A percentile compares a stretch with the other conserved stretches of the same genome.
phyloP scores from a whole-genome alignment of 371 early-diverging fungal genomes.

The Rhizopus stolonifer region DNA sequence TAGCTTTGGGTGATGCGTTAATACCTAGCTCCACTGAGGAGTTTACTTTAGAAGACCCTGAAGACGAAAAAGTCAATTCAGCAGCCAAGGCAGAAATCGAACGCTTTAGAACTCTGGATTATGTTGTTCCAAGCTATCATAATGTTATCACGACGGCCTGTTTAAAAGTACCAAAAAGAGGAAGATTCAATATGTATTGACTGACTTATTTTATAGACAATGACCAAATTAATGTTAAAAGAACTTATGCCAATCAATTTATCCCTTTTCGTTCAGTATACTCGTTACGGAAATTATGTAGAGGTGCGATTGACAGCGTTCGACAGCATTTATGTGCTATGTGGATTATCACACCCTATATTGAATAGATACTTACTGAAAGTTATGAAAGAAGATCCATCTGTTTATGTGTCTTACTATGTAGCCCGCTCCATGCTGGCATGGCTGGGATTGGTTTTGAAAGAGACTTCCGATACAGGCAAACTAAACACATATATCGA shows the following conservation, averaged over 20 bases:
- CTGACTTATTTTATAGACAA: constrained; percentile 18
- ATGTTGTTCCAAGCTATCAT: constrained; percentile 82
- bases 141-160: constrained; percentile 82
- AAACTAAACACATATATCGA: constrained; percentile 21
- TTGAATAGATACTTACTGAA: constrained; percentile 52
- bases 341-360: constrained; percentile 52
- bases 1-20: constrained; percentile 69
- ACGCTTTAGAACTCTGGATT: constrained; percentile 77
- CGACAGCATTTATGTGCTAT: constrained; percentile 63
- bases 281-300: constrained; percentile 63
- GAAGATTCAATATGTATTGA: neutral
- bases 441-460: constrained; percentile 54
- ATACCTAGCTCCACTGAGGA: constrained; percentile 53
- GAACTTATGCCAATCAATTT: constrained; percentile 67
- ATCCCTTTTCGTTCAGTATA: constrained; percentile 61
- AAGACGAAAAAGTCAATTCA: constrained; percentile 52
- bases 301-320: constrained; percentile 67
- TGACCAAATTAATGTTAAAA: constrained; percentile 59
- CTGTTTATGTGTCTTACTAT: constrained; percentile 54
- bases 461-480: constrained; percentile 22
- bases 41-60: constrained; percentile 42
- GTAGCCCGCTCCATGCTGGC: constrained; percentile 46
- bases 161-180: constrained; percentile 51
- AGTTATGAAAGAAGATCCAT: constrained; percentile 62
- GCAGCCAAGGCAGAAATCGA: constrained; percentile 74